A percentile compares a stretch with the other conserved stretches of the same genome.
Conservation (phyloP, 306 rosid genomes). For the Dalbergia cochinchinensis region DNA sequence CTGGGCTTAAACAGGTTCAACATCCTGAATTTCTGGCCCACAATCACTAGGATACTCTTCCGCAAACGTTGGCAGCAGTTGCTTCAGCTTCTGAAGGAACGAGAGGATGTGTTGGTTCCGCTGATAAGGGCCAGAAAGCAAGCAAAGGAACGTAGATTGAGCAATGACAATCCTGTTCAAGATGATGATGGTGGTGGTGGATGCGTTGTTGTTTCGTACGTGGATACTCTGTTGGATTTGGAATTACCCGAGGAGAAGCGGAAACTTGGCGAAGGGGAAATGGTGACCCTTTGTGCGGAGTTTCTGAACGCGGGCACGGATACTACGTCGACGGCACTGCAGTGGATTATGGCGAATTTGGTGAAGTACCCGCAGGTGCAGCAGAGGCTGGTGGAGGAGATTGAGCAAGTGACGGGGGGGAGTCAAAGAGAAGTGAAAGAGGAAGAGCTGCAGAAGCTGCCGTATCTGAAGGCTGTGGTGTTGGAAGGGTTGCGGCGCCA, state of each 20-base stretch:
- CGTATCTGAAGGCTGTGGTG: slow-evolving; percentile 50
- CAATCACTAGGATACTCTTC: neutral
- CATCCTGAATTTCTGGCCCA: slow-evolving; percentile 26
- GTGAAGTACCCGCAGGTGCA: slow-evolving; percentile 53
- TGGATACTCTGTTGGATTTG: slow-evolving; percentile 54
- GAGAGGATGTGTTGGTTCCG: slow-evolving; percentile 1
- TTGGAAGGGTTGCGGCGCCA: slow-evolving; percentile 57
- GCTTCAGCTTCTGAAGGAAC: neutral
- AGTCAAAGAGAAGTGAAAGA: slow-evolving; percentile 43
- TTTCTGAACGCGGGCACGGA: slow-evolving; percentile 53
- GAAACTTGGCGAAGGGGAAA: slow-evolving; percentile 32
- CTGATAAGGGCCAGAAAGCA: slow-evolving; percentile 13
- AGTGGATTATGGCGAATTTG: slow-evolving; percentile 64
- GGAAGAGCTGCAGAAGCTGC: slow-evolving; percentile 44
- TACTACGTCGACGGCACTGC: slow-evolving; percentile 47
- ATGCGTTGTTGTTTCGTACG: slow-evolving; percentile 21
- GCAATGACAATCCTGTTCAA: neutral
- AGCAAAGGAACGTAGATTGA: neutral
- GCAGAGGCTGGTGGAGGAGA: slow-evolving; percentile 42
- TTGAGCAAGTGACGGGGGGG: slow-evolving; percentile 8
- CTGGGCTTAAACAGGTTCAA: neutral
- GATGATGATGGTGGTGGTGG: neutral
- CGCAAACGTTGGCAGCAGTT: slow-evolving; percentile 37
- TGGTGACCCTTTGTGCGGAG: slow-evolving; percentile 45
- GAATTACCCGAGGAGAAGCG: slow-evolving; percentile 50